phyloP scores from a whole-genome alignment of 2,329 filamentous ascomycete genomes.

The Biscogniauxia mediterranea region DNA sequence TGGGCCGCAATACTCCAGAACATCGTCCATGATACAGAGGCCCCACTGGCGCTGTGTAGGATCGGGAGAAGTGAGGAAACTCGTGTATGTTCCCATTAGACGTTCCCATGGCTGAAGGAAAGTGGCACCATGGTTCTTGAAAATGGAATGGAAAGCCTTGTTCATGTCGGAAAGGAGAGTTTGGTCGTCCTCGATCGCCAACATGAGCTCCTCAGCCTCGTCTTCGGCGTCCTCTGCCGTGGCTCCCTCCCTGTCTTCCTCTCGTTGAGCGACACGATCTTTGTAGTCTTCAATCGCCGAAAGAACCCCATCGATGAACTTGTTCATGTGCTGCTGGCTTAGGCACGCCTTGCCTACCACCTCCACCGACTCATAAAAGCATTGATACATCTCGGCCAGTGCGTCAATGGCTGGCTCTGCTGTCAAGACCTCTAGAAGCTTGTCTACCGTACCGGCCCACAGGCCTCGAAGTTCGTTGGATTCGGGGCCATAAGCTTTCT shows the following conservation, averaged over 20 bases:
- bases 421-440: conserved; percentile 87
- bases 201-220: conserved; percentile 78
- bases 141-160: conserved; percentile 98
- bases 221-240: conserved; percentile 89
- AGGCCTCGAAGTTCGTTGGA: conserved; percentile 78
- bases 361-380: conserved; percentile 98
- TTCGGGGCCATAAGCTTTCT: conserved; percentile 80
- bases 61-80: conserved; percentile 77
- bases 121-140: conserved; percentile 86
- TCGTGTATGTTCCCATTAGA: conserved; percentile 79
- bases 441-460: conserved; percentile 83
- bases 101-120: conserved; percentile 90
- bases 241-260: conserved; percentile 72
- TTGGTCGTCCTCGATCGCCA: conserved; percentile 96
- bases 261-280: conserved; percentile 74
- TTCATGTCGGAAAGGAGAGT: conserved; percentile 98
- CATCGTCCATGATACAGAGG: conserved; percentile 98
- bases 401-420: conserved; percentile 96
- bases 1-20: conserved; percentile 91
- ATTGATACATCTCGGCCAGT: conserved; percentile 98
- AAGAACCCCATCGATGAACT: conserved; percentile 83
- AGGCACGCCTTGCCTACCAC: conserved; percentile 86
- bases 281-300: conserved; percentile 92
- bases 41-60: conserved; percentile 96
- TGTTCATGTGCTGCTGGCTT: conserved; percentile 72